Evolutionary conservation across 2,329 filamentous ascomycete species (phyloP), one percentile per base, ranked within the genome.

Genomic region (Cercospora sesami): DNA sequence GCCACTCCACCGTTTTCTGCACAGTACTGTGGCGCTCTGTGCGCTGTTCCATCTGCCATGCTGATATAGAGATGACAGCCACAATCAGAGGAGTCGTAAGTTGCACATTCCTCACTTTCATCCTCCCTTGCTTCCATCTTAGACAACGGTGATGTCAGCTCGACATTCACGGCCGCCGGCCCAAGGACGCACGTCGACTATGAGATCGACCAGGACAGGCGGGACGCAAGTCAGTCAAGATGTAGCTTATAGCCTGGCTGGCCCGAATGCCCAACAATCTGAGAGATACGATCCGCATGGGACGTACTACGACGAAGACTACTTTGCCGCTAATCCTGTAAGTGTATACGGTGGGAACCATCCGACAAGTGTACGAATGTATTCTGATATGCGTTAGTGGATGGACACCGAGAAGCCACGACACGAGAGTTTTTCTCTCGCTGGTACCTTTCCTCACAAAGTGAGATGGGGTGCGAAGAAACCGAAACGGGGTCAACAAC

Each of bases 301-400:
- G 64, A 76, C 75, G 0, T 72, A 74, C 53, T 74, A 70, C 48
- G 68, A 71, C 9, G 70, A 75, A 60, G 74, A 72, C 55, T 76
- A 76, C 53, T 71, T 71, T 30, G 66, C 71, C 23, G 64, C 70
- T 6, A 76, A 76, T 63, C 73, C 74, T 31, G 55, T 59, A 36
- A 31, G 53, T 31, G 8, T n/a, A 30, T 5, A 16, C 53, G 10
- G 4, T 23, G 18, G 18, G 12, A 28, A 28, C 3, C 1, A 30
- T 57, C 14, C n/a, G 0, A 3, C 31, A 18, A 2, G 16, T 18
- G 9, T 58, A 16, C 53, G 7, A 30, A 30, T 14, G n/a, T 18
- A 5, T 31, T 26, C 23, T 26, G 30, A 30, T 16, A 21, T 16
- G 9, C 10, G 26, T 58, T 21, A 58, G 55, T 66, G 69, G 67